Conservation (phyloP, 306 rosid genomes). For the Luffa acutangula region DNA sequence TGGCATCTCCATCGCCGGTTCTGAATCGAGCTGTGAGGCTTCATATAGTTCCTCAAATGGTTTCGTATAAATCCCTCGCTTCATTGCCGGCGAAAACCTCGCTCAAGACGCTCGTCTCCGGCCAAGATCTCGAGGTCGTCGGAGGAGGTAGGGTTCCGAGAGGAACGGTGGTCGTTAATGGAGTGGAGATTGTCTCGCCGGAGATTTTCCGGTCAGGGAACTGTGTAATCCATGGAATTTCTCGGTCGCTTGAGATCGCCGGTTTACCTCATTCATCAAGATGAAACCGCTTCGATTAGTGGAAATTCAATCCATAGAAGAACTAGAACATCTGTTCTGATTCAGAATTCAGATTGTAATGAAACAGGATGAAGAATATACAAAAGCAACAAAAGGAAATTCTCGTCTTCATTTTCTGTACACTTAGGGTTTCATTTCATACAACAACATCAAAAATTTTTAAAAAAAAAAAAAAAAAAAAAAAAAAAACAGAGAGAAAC, state of each 20-base stretch:
- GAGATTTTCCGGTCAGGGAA: slow-evolving; percentile 38
- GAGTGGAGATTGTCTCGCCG: slow-evolving; percentile 48
- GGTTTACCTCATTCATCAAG: slow-evolving; percentile 11
- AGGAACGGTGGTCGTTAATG: slow-evolving; percentile 29
- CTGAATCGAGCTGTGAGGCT: slow-evolving; percentile 50
- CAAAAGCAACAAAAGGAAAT: not conserved
- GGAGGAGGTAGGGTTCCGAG: slow-evolving; percentile 20
- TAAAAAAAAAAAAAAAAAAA: too few relatives aligned
- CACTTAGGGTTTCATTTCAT: not conserved
- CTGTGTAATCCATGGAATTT: slow-evolving; percentile 63
- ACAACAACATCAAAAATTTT: not conserved
- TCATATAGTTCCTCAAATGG: slow-evolving; percentile 58
- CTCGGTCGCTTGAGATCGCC: slow-evolving; percentile 34
- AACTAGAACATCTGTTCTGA: slow-evolving; percentile 3
- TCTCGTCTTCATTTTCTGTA: not conserved
- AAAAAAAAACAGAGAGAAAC: not conserved
- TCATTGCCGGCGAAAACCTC: slow-evolving; percentile 25
- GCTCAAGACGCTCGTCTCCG: slow-evolving; percentile 36
- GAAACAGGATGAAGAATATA: not conserved
- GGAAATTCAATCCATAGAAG: not conserved
- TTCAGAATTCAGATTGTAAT: not conserved
- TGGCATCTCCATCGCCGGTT: slow-evolving; percentile 22
- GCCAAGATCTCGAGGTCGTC: slow-evolving; percentile 32
- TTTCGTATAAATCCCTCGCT: slow-evolving; percentile 27
- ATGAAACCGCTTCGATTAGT: not conserved